Base-by-base conservation (phyloP, 2,329 filamentous ascomycete genomes). In the Aspergillus tubingensis region DNA sequence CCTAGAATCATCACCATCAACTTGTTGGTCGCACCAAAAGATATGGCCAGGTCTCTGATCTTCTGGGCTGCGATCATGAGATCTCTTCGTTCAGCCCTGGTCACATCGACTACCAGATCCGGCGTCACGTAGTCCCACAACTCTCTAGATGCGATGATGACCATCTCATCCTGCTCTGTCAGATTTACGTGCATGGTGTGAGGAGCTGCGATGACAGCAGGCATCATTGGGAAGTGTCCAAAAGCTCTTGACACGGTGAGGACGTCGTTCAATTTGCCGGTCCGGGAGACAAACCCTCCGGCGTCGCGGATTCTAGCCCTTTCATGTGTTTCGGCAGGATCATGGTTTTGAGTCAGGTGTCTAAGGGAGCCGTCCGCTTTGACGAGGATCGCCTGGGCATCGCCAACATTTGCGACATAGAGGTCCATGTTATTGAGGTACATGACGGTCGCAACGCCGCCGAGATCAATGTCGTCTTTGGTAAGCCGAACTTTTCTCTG, bases 1-100 rank as follows among this genome's bases (percentile, higher is more conserved):
- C 93, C 94, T 57, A 99, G 88, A 82, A 99, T 91, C 94, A 98
- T 98, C 48, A 99, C 92, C 93, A 98, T 98, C 65, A 98, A 91
- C 79, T 99, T 99, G 72, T 89, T 90, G 1, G 88, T 93, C 11
- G 94, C 91, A 56, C 95, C 95, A 74, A 97, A 98, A 1, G 94
- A 92, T 73, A 99, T 96, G 44, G 95, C 95, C 57, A 98, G 82
- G 79, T 99, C 95, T 60, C 95, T 88, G 32, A 99, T 84, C 78
- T 96, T 96, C 74, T 98, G 94, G 3, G 95, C 90, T 15, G 94
- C 95, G 57, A 91, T 86, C 95, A 99, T 99, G 48, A 97, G 83
- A 74, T 99, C 94, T 49, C 86, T 85, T 6, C 92, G 88, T 76
- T 96, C 94, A 23, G 90, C 90, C 63, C 93, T 86, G 17, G 92